A percentile compares a stretch with the other conserved stretches of the same genome.
Evolutionary conservation across 768 basidiomycete species (phyloP).

Genomic region (Gymnopilus dilepis): DNA sequence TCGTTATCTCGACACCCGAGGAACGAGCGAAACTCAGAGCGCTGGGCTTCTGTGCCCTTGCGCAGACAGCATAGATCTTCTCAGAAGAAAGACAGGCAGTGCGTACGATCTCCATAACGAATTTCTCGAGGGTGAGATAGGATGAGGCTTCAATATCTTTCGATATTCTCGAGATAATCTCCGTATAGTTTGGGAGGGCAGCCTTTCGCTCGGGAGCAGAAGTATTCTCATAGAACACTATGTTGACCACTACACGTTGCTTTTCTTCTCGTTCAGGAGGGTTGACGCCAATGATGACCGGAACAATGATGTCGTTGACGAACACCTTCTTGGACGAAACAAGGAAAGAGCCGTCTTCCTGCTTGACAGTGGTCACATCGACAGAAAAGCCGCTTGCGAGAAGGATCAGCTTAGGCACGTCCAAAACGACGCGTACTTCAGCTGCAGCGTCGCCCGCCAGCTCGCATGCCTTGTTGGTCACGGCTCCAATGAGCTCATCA

Average conservation of each 20-base stretch:
- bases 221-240: conserved; percentile 46
- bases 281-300: conserved; percentile 73
- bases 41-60: conserved; percentile 70
- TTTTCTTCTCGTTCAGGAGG: conserved; percentile 68
- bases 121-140: conserved; percentile 66
- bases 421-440: conserved; percentile 46
- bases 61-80: conserved; percentile 46
- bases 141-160: conserved; percentile 54
- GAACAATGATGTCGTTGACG: conserved; percentile 52
- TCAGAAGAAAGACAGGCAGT: conserved; percentile 40
- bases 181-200: conserved; percentile 41
- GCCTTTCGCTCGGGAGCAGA: background rate
- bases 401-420: conserved; percentile 55
- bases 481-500: conserved; percentile 39
- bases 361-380: conserved; percentile 36
- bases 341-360: background rate
- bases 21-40: conserved; percentile 71
- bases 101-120: conserved; percentile 52
- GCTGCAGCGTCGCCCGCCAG: conserved; percentile 42
- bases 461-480: conserved; percentile 41
- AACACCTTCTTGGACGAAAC: conserved; percentile 33
- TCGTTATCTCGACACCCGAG: conserved; percentile 66
- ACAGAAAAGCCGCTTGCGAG: conserved; percentile 50
- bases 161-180: conserved; percentile 47
- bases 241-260: conserved; percentile 63